These are phyloP conservation scores for Rhododendron molle DNA, from an alignment of 148 eudicot species.

Conservation along the genomic window DNA sequence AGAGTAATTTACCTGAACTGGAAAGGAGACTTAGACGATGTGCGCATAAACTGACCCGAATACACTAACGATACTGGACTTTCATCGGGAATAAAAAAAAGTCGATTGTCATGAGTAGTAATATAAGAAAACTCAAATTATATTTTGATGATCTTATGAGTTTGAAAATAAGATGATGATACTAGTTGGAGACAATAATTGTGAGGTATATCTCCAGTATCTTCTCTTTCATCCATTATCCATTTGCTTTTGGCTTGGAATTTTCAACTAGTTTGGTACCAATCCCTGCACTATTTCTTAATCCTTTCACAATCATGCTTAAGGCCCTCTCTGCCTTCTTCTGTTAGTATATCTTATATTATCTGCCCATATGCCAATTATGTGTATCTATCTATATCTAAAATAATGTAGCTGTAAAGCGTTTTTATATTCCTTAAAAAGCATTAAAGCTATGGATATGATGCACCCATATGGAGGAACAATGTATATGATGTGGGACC, in stretches of 20 bases:
- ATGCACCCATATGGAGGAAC: neutral
- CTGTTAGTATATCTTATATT: neutral
- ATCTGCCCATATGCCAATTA: too few relatives aligned
- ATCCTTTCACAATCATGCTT: neutral
- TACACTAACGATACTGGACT: too few relatives aligned
- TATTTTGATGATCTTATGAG: neutral
- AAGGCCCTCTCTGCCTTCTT: neutral
- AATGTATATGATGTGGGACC: neutral
- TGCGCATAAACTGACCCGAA: too few relatives aligned
- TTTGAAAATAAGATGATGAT: too few relatives aligned
- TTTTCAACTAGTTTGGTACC: neutral
- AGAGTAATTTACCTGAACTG: too few relatives aligned
- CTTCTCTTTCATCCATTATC: conserved; percentile 11
- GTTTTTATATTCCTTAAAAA: conserved; percentile 3
- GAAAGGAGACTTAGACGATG: too few relatives aligned
- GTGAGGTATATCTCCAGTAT: neutral
- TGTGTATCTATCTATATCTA: too few relatives aligned
- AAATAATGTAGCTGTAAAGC: too few relatives aligned
- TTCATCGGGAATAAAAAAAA: too few relatives aligned
- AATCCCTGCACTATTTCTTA: neutral
- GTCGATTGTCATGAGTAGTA: too few relatives aligned
- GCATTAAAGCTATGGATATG: neutral
- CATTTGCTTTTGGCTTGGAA: neutral
- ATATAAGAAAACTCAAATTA: neutral
- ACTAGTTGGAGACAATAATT: neutral